These are phyloP conservation scores for Phytophthora colocasiae DNA, from an alignment of 352 stramenopile genomes.

Conservation along the genomic window DNA sequence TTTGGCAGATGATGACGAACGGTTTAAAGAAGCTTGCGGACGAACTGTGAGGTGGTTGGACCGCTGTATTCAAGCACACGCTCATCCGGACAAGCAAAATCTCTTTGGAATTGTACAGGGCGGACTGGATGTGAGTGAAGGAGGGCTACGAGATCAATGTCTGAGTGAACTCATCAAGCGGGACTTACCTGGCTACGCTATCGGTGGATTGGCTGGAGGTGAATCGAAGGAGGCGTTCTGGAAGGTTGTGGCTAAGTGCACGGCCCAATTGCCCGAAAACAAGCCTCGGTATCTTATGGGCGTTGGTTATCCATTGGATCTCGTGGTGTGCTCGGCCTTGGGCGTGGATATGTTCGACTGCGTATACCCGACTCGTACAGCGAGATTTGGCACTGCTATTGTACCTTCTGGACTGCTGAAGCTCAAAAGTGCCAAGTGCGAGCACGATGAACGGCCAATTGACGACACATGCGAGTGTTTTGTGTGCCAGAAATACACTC, in stretches of 20 bases:
- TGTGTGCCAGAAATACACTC: conserved; percentile 78
- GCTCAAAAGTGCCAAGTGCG: conserved; percentile 67
- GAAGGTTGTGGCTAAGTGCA: conserved; percentile 90
- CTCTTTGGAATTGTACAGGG: conserved; percentile 98
- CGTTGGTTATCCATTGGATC: conserved; percentile 97
- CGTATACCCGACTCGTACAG: conserved; percentile 97
- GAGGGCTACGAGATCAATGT: conserved; percentile 94
- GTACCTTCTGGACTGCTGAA: conserved; percentile 73
- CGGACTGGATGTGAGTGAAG: conserved; percentile 90
- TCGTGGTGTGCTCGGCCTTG: conserved; percentile 96
- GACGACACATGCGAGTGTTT: conserved; percentile 74
- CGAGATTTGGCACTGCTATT: conserved; percentile 95
- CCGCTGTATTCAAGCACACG: conserved; percentile 93
- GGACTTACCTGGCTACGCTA: conserved; percentile 93
- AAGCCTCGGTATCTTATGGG: conserved; percentile 99
- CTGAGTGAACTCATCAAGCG: conserved; percentile 89
- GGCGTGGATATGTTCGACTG: conserved; percentile 99
- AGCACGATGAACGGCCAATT: conserved; percentile 66
- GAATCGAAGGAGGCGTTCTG: conserved; percentile 96
- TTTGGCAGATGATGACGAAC: conserved; percentile 83
- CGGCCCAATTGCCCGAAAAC: conserved; percentile 85
- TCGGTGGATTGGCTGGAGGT: conserved; percentile 95
- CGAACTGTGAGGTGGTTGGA: conserved; percentile 96
- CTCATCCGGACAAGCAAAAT: conserved; percentile 89
- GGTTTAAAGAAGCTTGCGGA: conserved; percentile 93